Evolutionary conservation across 2,329 filamentous ascomycete species (phyloP).

Genomic region (Botrytis aclada): DNA sequence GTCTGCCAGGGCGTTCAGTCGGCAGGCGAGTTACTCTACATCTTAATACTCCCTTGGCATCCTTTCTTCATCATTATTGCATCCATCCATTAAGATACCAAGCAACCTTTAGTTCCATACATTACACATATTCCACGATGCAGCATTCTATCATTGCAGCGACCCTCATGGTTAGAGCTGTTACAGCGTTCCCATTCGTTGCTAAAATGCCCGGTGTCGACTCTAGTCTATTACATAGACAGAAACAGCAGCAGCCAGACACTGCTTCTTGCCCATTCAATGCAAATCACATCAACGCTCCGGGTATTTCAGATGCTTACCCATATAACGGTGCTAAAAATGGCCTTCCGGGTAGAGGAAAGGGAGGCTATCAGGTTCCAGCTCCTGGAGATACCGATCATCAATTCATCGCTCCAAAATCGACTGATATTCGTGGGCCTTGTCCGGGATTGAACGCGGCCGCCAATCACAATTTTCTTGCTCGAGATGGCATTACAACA

Average conservation of each 20-base stretch:
- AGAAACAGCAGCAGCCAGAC: constrained; percentile 11
- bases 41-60: not conserved
- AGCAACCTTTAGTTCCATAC: not conserved
- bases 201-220: constrained; percentile 40
- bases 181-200: constrained; percentile 42
- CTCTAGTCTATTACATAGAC: constrained; percentile 34
- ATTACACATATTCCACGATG: not conserved
- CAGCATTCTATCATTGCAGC: not conserved
- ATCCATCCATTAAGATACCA: not conserved
- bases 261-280: not conserved
- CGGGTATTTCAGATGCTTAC: not conserved
- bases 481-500: constrained; percentile 38
- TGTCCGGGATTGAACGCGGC: constrained; percentile 43
- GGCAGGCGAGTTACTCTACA: not conserved
- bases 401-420: constrained; percentile 23
- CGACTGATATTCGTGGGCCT: constrained; percentile 23
- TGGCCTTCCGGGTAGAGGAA: constrained; percentile 39
- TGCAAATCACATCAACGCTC: constrained; percentile 1
- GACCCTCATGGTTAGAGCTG: constrained; percentile 19
- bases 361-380: constrained; percentile 45
- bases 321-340: constrained; percentile 9
- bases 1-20: not conserved
- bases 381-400: constrained; percentile 37
- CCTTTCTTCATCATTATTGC: not conserved
- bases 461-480: constrained; percentile 43